These are phyloP conservation scores for Oleoguttula mirabilis DNA, from an alignment of 495 filamentous ascomycete species.

Conservation along the genomic window DNA sequence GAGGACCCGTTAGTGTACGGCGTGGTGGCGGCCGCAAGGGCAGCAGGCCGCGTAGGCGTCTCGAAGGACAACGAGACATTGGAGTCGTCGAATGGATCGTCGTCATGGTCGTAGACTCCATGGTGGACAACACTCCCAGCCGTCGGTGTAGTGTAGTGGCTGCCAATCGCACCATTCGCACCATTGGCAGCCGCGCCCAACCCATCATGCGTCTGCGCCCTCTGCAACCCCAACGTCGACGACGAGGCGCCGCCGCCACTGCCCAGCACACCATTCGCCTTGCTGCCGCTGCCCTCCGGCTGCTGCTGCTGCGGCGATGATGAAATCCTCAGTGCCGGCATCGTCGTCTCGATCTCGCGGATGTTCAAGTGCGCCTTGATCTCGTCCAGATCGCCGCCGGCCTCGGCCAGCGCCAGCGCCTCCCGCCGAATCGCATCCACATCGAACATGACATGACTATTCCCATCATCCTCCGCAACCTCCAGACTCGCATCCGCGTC, in stretches of 20 bases:
- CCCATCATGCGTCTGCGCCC: background rate
- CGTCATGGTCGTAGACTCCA: slow-evolving; percentile 1
- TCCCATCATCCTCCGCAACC: slow-evolving; percentile 17
- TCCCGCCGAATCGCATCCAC: slow-evolving; percentile 75
- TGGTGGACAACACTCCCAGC: too few species aligned
- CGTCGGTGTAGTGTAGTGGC: too few species aligned
- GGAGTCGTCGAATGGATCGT: background rate
- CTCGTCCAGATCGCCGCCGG: slow-evolving; percentile 66
- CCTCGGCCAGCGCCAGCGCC: slow-evolving; percentile 59
- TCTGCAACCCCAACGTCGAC: background rate
- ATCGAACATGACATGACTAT: slow-evolving; percentile 68
- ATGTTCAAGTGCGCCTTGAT: slow-evolving; percentile 58
- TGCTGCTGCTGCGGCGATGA: too few species aligned
- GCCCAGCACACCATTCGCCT: background rate
- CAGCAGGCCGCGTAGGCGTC: too few species aligned
- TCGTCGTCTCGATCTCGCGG: slow-evolving; percentile 71
- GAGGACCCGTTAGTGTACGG: too few species aligned
- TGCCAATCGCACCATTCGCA: too few species aligned
- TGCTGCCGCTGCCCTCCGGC: slow-evolving; percentile 2
- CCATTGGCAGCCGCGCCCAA: background rate
- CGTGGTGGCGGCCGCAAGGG: too few species aligned
- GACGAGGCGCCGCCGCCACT: too few species aligned
- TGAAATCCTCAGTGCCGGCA: slow-evolving; percentile 75
- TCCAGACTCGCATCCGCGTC: slow-evolving; percentile 34
- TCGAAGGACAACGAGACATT: slow-evolving; percentile 11